Evolutionary conservation across 306 rosid species (phyloP).

Genomic region (Castanea crenata): DNA sequence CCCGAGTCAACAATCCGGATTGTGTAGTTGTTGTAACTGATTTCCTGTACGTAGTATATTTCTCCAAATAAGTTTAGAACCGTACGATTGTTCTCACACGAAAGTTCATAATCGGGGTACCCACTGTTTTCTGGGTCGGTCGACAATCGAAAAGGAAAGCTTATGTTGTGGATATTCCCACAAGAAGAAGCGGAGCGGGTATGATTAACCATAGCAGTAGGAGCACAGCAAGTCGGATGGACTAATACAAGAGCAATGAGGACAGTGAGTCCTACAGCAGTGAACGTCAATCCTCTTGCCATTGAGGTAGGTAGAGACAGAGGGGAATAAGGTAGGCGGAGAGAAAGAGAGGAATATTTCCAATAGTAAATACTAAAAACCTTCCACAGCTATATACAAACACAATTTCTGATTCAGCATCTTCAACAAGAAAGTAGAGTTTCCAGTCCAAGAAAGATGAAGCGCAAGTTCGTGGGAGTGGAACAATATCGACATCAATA

Average conservation of each 20-base stretch:
- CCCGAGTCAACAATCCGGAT: conserved; percentile 13
- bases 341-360: no score
- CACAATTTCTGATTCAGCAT: no score
- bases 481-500: no score
- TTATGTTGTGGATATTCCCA: conserved; percentile 17
- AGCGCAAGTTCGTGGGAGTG: no score
- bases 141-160: conserved; percentile 20
- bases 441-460: no score
- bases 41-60: conserved; percentile 24
- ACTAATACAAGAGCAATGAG: not conserved
- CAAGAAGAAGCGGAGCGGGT: not conserved
- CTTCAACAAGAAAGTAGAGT: no score
- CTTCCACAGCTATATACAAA: no score
- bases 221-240: not conserved
- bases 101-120: no score
- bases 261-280: not conserved
- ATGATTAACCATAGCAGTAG: no score
- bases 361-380: no score
- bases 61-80: not conserved
- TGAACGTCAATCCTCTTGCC: not conserved
- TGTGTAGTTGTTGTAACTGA: conserved; percentile 30
- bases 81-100: conserved; percentile 25
- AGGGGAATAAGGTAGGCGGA: no score
- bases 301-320: not conserved
- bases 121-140: not conserved